Percentiles rank a stretch among this genome's conserved stretches.
Evolutionary conservation across 2,329 filamentous ascomycete genomes (phyloP).

Genomic region (Colletotrichum kahawae): DNA sequence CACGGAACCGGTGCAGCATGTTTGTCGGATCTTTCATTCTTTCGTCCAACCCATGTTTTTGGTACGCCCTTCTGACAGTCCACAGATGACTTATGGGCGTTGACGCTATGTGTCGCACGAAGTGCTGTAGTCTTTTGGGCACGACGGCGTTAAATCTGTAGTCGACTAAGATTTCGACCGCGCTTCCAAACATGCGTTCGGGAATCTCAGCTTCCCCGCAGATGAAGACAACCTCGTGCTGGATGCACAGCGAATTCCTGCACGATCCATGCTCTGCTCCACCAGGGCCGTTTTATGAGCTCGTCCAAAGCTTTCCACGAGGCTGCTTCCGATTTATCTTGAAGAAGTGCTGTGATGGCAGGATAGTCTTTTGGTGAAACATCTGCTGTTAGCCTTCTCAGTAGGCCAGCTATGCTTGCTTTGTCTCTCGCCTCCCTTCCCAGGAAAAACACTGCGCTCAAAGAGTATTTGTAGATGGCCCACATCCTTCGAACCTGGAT

Average conservation of each 20-base stretch:
- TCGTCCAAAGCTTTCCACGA: background rate
- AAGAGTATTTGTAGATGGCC: background rate
- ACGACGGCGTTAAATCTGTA: background rate
- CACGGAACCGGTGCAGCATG: background rate
- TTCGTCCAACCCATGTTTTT: background rate
- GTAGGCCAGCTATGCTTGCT: background rate
- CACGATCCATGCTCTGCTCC: background rate
- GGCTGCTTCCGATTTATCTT: background rate
- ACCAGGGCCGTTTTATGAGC: background rate
- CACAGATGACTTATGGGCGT: background rate
- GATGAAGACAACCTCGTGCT: background rate
- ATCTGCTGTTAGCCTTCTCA: background rate
- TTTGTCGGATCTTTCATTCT: background rate
- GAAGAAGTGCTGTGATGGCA: background rate
- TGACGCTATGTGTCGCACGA: background rate
- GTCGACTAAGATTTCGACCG: background rate
- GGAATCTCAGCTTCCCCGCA: background rate
- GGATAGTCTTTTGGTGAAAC: background rate
- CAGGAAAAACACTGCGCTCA: background rate
- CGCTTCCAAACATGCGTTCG: background rate
- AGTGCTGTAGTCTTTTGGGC: background rate
- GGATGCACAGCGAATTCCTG: background rate
- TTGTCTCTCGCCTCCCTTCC: background rate
- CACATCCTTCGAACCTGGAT: background rate
- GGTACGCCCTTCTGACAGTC: background rate